phyloP scores from a whole-genome alignment of 441 rosid genomes.

The Brassica hybrid region DNA sequence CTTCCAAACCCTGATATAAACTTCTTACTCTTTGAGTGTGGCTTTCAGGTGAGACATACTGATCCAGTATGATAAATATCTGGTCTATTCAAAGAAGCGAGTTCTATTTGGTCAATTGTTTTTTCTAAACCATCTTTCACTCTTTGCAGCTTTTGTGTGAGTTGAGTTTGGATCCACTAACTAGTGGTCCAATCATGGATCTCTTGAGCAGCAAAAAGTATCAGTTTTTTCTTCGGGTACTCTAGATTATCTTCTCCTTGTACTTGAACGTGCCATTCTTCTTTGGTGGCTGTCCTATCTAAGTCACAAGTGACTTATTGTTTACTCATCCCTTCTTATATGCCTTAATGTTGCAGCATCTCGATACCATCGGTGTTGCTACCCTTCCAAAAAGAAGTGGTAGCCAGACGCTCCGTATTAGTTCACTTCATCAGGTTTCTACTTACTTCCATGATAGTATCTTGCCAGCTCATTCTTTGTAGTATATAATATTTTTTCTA shows the following conservation, averaged over 20 bases:
- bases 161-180: conserved; percentile 85
- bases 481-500: background rate
- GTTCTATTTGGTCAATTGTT: conserved; percentile 17
- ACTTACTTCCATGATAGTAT: conserved; percentile 13
- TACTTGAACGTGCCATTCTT: conserved; percentile 14
- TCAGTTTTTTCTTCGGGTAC: conserved; percentile 86
- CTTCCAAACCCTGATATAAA: conserved; percentile 80
- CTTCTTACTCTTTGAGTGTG: conserved; percentile 86
- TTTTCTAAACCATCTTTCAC: conserved; percentile 23
- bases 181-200: conserved; percentile 89
- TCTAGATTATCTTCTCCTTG: conserved; percentile 24
- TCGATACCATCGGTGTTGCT: conserved; percentile 82
- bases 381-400: conserved; percentile 87
- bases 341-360: conserved; percentile 61
- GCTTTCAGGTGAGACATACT: conserved; percentile 77
- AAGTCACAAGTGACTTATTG: conserved; percentile 22
- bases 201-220: conserved; percentile 81
- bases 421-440: conserved; percentile 97
- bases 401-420: conserved; percentile 87
- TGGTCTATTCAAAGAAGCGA: conserved; percentile 8
- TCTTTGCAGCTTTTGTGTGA: conserved; percentile 81
- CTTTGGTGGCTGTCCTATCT: background rate
- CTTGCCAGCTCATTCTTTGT: conserved; percentile 12
- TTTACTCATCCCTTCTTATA: conserved; percentile 28
- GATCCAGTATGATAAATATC: conserved; percentile 22